Base-by-base conservation (phyloP, 805 yeast genomes). In the Lipomyces japonicus region DNA sequence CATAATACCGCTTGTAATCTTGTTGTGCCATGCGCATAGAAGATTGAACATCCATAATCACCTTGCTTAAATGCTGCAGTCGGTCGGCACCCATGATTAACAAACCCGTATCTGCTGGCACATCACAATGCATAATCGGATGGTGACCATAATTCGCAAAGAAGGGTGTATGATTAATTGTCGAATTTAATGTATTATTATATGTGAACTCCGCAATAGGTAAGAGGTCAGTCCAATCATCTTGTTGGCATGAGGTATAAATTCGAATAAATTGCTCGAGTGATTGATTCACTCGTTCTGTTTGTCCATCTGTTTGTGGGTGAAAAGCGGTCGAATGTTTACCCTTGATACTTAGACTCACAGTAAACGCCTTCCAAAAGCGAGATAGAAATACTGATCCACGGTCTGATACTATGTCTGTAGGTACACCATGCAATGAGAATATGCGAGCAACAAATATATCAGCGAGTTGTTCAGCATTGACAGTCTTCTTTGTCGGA, bases 141-240 rank as follows among this genome's bases (percentile, higher is more conserved):
- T 31, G 44, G 42, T 30, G 32, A 3, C 46, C 46, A 19, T 42
- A 42, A 24, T 42, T 42, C 16, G 25, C 39, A 31, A 19, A 31
- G 46, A 42, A 42, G 6, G 46, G 46, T 7, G 46, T 26, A 23
- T 16, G 18, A 18, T 31, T 31, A 21, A 39, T 42, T 7, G 46
- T 18, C 14, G 42, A 25, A 6, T 42, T 26, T 18, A 16, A 2
- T 7, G 39, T 23, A 14, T 31, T 42, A 16, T 39, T 39, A 16
- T 39, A 39, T 30, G 42, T 21, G 30, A 18, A 39, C 42, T 39
- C 35, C n/a, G 30, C 30, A 14, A 21, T 9, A 10, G 42, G 42
- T 10, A 39, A 21, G 10, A 39, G 30, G 7, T 9, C 14, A 9
- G 10, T 32, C 42, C 42, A 25, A 7, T 32, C 36, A 7, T 32